A percentile compares a stretch with the other conserved stretches of the same genome.
phyloP scores from a whole-genome alignment of 1,139 yeast genomes.

The Saccharomyces uvarum region DNA sequence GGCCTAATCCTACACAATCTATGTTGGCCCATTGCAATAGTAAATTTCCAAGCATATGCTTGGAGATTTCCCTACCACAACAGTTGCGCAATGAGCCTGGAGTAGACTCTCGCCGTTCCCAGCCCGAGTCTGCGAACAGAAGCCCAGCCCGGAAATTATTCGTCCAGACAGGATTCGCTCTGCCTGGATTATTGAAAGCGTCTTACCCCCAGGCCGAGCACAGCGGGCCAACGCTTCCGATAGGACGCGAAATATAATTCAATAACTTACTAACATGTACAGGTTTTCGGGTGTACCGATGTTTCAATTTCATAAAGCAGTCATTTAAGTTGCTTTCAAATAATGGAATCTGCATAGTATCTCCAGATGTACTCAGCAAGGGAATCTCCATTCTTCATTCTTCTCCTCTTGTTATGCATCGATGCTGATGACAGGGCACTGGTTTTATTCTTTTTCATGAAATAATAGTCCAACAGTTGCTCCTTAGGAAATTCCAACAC shows the following conservation, averaged over 20 bases:
- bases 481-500: slow-evolving; percentile 12
- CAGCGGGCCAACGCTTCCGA: neutral
- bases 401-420: slow-evolving; percentile 4
- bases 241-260: neutral
- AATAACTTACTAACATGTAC: neutral
- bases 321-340: neutral
- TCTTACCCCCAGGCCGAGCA: neutral
- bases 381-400: slow-evolving; percentile 16
- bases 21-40: neutral
- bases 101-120: neutral
- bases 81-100: neutral
- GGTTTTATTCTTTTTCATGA: slow-evolving; percentile 3
- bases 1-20: neutral
- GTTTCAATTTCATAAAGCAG: neutral
- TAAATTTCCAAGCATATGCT: neutral
- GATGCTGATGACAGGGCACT: neutral
- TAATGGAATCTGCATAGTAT: slow-evolving; percentile 19
- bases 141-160: neutral
- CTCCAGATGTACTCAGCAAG: slow-evolving; percentile 22
- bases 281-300: neutral
- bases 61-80: neutral
- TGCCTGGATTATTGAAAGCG: neutral
- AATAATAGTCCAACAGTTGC: slow-evolving; percentile 6
- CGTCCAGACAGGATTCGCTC: neutral
- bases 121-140: neutral